Base-by-base conservation (phyloP, 495 filamentous ascomycete species). In the Parathielavia hyrcaniae region DNA sequence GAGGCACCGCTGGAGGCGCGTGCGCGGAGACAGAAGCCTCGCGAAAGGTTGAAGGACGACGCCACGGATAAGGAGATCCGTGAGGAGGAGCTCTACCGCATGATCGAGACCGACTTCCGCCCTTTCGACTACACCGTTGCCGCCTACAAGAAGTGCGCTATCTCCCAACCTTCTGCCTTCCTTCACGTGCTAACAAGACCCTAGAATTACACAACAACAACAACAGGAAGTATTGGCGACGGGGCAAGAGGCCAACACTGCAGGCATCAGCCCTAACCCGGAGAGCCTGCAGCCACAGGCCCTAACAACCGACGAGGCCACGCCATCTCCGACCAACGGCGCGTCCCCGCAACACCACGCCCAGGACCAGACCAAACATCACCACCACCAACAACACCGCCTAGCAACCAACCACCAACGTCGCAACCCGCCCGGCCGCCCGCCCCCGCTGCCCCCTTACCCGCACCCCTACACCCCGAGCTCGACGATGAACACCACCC, bases 1-100 rank as follows among this genome's bases (percentile, higher is more conserved):
- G 93, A 98, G 69, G 95, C 93, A 26, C 93, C 93, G 13, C 75
- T 98, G 6, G 93, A 98, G 72, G 93, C 95, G 35, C 78, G 93
- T 60, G 89, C 93, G 43, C 83, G 93, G 60, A 81, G 91, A 63
- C 93, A 98, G 70, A 95, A 96, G 69, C 93, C 93, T 1, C 81
- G 93, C 53, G 91, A 95, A 58, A 83, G 86, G 68, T 73, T 98
- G 60, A 89, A 91, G 69, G 89, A 95, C 0, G 92, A 97, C 74
- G 93, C 93, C 4, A 95, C 93, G 0, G 90, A 91, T 16, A 93
- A 96, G 67, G 93, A 98, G 70, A 91, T 96, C 54, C 80, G 91
- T 10, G 89, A 95, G 64, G 93, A 97, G 55, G 91, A 97, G 64
- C 79, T 98, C 16, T 92, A 97, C 70, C 86, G 84, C 59, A 86